Evolutionary conservation across 257 asterid genomes (phyloP).

Genomic region (Misopates orontium): DNA sequence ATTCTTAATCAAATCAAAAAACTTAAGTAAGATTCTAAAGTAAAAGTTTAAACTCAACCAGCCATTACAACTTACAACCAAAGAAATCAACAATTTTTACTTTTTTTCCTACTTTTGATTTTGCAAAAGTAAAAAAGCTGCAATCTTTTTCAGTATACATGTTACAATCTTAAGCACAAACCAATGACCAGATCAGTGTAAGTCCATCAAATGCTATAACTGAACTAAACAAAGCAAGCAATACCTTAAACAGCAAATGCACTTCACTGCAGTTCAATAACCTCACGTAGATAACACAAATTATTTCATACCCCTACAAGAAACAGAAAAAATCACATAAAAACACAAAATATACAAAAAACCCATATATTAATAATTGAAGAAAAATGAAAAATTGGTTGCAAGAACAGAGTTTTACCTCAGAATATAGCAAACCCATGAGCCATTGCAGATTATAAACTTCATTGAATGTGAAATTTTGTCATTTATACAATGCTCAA

Average conservation of each 20-base stretch:
- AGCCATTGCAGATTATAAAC: conserved; percentile 1
- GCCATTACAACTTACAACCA: background rate
- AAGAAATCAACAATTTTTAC: background rate
- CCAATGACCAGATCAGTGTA: background rate
- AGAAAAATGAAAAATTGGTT: background rate
- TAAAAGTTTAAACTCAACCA: background rate
- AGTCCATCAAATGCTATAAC: conserved; percentile 20
- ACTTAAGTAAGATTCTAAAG: conserved; percentile 12
- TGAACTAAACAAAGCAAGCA: conserved; percentile 2
- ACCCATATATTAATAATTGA: conserved; percentile 2
- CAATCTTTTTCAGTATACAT: background rate
- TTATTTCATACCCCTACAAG: conserved; percentile 10
- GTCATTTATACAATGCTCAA: background rate
- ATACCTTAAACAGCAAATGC: conserved; percentile 7
- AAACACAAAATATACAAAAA: background rate
- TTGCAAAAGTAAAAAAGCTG: conserved; percentile 6
- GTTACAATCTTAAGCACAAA: background rate
- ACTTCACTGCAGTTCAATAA: conserved; percentile 7
- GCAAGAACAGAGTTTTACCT: conserved; percentile 7
- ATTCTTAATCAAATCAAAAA: conserved; percentile 5
- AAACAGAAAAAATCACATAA: background rate
- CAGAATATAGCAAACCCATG: conserved; percentile 14
- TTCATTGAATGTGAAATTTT: conserved; percentile 3
- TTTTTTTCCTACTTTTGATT: background rate
- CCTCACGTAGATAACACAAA: background rate